These are phyloP conservation scores for Taphrina pruni DNA, from an alignment of 1,139 yeast species.

Conservation along the genomic window DNA sequence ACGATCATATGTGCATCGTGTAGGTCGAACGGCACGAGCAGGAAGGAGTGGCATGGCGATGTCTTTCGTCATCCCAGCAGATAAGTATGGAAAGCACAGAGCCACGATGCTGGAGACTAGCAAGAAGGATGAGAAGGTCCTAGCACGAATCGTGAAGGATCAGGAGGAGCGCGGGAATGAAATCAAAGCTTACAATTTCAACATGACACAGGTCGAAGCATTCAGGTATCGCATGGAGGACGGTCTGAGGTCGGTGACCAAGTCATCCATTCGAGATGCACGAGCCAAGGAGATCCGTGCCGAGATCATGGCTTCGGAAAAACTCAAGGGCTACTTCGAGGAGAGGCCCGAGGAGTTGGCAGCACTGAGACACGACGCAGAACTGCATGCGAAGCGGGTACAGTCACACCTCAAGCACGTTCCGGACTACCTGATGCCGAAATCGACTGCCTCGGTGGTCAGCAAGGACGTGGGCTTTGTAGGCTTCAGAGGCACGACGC, in stretches of 20 bases:
- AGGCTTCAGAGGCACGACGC: slow-evolving; percentile 26
- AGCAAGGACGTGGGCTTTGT: slow-evolving; percentile 33
- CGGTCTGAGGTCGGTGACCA: slow-evolving; percentile 93
- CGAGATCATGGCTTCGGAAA: slow-evolving; percentile 86
- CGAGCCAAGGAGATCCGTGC: slow-evolving; percentile 86
- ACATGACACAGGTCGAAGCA: slow-evolving; percentile 90
- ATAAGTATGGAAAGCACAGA: slow-evolving; percentile 88
- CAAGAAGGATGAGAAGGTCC: slow-evolving; percentile 82
- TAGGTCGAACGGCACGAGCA: slow-evolving; percentile 98
- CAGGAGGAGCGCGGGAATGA: slow-evolving; percentile 60
- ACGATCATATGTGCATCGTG: slow-evolving; percentile 87
- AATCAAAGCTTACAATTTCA: slow-evolving; percentile 80
- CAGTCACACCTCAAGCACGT: slow-evolving; percentile 88
- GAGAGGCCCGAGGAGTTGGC: slow-evolving; percentile 96
- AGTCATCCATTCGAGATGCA: slow-evolving; percentile 89
- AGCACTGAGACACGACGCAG: slow-evolving; percentile 88
- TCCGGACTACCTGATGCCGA: slow-evolving; percentile 89
- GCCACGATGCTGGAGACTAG: slow-evolving; percentile 74
- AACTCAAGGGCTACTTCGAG: slow-evolving; percentile 90
- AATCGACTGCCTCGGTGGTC: slow-evolving; percentile 59
- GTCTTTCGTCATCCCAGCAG: slow-evolving; percentile 84
- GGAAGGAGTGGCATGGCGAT: slow-evolving; percentile 94
- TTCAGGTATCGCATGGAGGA: slow-evolving; percentile 97
- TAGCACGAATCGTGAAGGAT: slow-evolving; percentile 74
- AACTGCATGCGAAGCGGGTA: slow-evolving; percentile 77